Conservation (phyloP, 1,284 basidiomycete genomes). For the Prillingera fragicola region DNA sequence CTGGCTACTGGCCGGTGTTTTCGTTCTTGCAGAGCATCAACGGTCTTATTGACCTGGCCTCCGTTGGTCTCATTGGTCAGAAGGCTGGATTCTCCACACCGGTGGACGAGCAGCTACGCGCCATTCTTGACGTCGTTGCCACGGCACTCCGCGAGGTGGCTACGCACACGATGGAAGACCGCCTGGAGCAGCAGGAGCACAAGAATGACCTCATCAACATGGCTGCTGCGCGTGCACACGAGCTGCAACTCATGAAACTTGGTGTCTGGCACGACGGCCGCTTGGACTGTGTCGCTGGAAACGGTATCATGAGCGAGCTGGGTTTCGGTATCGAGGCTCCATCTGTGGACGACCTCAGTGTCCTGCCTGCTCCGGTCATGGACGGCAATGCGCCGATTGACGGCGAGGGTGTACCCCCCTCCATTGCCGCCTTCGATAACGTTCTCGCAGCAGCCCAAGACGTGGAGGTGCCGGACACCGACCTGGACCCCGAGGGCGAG, state of each 20-base stretch:
- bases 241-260: slow-evolving; percentile 48
- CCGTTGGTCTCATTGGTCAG: slow-evolving; percentile 87
- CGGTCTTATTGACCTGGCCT: slow-evolving; percentile 84
- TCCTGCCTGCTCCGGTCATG: slow-evolving; percentile 31
- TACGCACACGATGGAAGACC: slow-evolving; percentile 45
- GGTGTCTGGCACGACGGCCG: slow-evolving; percentile 76
- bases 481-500: slow-evolving; percentile 48
- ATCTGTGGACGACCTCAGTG: slow-evolving; percentile 49
- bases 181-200: slow-evolving; percentile 37
- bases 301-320: slow-evolving; percentile 74
- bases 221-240: slow-evolving; percentile 32
- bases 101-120: slow-evolving; percentile 76
- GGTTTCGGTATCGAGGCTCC: slow-evolving; percentile 65
- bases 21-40: slow-evolving; percentile 80
- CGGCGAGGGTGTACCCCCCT: slow-evolving; percentile 31
- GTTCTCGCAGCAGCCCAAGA: neutral
- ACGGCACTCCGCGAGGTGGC: slow-evolving; percentile 63
- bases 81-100: slow-evolving; percentile 86
- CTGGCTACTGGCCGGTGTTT: slow-evolving; percentile 80
- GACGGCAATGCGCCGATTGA: slow-evolving; percentile 29
- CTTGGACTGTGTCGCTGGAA: slow-evolving; percentile 71
- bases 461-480: slow-evolving; percentile 4
- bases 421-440: neutral
- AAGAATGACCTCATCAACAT: slow-evolving; percentile 21
- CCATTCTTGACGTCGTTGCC: slow-evolving; percentile 75